A percentile compares a stretch with the other conserved stretches of the same genome.
These are phyloP conservation scores for Penicillium ochrochloron DNA, from an alignment of 495 filamentous ascomycete genomes.

Conservation along the genomic window DNA sequence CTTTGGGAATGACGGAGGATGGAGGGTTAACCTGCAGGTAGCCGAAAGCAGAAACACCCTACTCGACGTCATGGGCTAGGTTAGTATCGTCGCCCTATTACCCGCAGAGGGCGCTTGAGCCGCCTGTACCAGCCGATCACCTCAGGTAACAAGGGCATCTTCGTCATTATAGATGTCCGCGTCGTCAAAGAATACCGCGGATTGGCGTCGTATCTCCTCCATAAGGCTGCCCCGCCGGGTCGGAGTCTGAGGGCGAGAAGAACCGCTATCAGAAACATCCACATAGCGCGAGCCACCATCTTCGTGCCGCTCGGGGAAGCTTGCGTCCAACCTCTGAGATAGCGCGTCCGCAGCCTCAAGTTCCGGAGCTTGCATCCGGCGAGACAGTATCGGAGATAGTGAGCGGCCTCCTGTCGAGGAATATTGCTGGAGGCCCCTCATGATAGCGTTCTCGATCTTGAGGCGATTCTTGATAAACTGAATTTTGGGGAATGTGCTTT, in stretches of 20 bases:
- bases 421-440: conserved; percentile 69
- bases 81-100: neutral
- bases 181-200: conserved; percentile 66
- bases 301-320: conserved; percentile 37
- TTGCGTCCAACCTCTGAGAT: conserved; percentile 37
- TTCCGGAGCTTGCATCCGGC: conserved; percentile 29
- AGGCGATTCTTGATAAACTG: conserved; percentile 88
- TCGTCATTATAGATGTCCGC: conserved; percentile 46
- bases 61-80: conserved; percentile 19
- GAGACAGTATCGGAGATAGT: conserved; percentile 35
- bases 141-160: conserved; percentile 30
- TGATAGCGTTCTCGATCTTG: conserved; percentile 78
- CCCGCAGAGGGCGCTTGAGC: conserved; percentile 23
- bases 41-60: conserved; percentile 21
- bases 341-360: conserved; percentile 28
- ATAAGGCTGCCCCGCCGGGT: conserved; percentile 53
- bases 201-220: conserved; percentile 63
- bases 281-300: conserved; percentile 30
- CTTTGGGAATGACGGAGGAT: conserved; percentile 20
- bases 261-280: conserved; percentile 31
- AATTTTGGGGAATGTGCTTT: conserved; percentile 84
- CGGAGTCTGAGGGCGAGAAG: conserved; percentile 34
- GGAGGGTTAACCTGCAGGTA: conserved; percentile 26
- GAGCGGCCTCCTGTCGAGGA: conserved; percentile 34
- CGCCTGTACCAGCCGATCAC: conserved; percentile 8